Evolutionary conservation across 1,284 basidiomycete genomes (phyloP).

Genomic region (Chalciporus sp.): DNA sequence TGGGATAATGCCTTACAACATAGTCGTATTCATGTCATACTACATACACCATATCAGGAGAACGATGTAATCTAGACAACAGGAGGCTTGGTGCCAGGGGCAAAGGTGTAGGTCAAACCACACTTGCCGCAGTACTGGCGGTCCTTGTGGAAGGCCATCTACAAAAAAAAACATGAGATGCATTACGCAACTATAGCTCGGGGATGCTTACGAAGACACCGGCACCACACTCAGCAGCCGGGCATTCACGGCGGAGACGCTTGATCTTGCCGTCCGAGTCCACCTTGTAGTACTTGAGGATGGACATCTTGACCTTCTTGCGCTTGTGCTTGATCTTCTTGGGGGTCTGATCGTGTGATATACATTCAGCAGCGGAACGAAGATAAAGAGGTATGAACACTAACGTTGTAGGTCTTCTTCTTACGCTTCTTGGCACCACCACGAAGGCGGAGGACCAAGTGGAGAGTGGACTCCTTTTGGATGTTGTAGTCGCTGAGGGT

Average conservation of each 20-base stretch:
- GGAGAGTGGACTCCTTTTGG: conserved; percentile 95
- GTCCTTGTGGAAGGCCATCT: conserved; percentile 96
- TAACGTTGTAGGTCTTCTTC: conserved; percentile 97
- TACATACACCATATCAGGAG: conserved; percentile 12
- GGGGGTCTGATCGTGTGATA: conserved; percentile 70
- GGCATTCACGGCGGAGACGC: conserved; percentile 97
- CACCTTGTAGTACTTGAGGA: conserved; percentile 99
- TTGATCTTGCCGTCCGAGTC: conserved; percentile 99
- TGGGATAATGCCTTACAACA: conserved; percentile 2
- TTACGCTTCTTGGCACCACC: conserved; percentile 99
- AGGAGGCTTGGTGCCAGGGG: conserved; percentile 76
- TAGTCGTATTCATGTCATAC: conserved; percentile 14
- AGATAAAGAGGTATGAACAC: conserved; percentile 25
- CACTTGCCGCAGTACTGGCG: conserved; percentile 97
- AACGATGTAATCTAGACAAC: conserved; percentile 46
- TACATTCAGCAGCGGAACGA: conserved; percentile 7
- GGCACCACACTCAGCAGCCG: conserved; percentile 88
- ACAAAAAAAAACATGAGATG: background rate
- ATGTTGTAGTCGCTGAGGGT: conserved; percentile 93
- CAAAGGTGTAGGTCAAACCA: conserved; percentile 88
- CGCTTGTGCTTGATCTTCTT: conserved; percentile 99
- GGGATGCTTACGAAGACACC: conserved; percentile 83
- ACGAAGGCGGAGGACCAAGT: conserved; percentile 93
- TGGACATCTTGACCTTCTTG: conserved; percentile 99
- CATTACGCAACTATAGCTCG: background rate